phyloP scores from a whole-genome alignment of 768 basidiomycete species.

The Xerocomellus chrysenteron region DNA sequence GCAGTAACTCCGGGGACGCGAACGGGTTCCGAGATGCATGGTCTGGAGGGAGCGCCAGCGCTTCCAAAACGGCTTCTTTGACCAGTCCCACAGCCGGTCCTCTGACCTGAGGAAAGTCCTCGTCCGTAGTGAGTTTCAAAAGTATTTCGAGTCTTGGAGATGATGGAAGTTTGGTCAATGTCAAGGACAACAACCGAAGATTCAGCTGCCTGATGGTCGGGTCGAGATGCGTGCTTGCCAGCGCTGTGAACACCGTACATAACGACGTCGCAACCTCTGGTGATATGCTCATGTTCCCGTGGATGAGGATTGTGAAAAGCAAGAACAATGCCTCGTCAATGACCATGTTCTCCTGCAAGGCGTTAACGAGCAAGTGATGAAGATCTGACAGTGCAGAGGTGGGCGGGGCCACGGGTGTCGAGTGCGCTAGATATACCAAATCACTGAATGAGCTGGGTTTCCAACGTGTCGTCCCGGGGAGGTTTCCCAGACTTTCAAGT shows the following conservation, averaged over 20 bases:
- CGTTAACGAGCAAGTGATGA: constrained; percentile 44
- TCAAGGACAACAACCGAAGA: constrained; percentile 57
- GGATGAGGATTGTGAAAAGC: constrained; percentile 38
- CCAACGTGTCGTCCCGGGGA: constrained; percentile 1
- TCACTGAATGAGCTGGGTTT: constrained; percentile 28
- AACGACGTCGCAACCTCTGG: constrained; percentile 50
- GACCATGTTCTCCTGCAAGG: constrained; percentile 51
- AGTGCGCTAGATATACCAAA: constrained; percentile 27
- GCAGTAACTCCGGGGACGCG: constrained; percentile 53
- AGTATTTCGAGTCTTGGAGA: constrained; percentile 54
- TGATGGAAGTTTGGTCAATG: constrained; percentile 49
- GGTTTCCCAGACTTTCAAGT: constrained; percentile 34
- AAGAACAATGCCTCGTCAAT: constrained; percentile 63
- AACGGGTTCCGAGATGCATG: constrained; percentile 41
- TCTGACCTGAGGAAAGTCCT: constrained; percentile 62
- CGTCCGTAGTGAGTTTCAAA: constrained; percentile 48
- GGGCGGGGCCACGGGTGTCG: constrained; percentile 13
- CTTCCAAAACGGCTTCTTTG: constrained; percentile 64
- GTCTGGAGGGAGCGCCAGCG: constrained; percentile 32
- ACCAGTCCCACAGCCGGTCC: constrained; percentile 67
- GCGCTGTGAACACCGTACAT: constrained; percentile 46
- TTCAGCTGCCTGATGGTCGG: constrained; percentile 55
- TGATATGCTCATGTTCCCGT: constrained; percentile 27
- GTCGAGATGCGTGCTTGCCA: constrained; percentile 65
- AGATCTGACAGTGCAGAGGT: constrained; percentile 25